Evolutionary conservation across 768 basidiomycete species (phyloP).

Genomic region (Cyclocybe cylindracea): DNA sequence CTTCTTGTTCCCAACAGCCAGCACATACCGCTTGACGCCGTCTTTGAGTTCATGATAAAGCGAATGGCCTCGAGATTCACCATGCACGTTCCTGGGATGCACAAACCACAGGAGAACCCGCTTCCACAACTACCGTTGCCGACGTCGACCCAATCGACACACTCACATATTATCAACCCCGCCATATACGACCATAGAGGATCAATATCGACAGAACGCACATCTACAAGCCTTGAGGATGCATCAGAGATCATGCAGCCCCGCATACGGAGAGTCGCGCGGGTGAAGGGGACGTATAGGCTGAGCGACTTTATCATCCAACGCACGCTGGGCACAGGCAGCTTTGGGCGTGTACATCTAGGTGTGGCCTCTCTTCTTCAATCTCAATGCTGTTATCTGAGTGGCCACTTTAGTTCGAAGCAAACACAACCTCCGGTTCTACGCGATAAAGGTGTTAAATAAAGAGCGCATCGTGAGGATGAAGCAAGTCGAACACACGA

Average conservation of each 20-base stretch:
- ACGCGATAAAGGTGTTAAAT: constrained; percentile 92
- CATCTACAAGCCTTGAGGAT: constrained; percentile 41
- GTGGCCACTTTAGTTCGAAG: constrained; percentile 63
- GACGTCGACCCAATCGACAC: constrained; percentile 29
- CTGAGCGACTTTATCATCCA: constrained; percentile 80
- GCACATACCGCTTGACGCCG: constrained; percentile 13
- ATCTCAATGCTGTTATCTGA: constrained; percentile 11
- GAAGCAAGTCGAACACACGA: constrained; percentile 98
- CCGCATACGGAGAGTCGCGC: constrained; percentile 22
- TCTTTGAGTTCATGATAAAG: constrained; percentile 40
- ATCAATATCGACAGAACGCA: constrained; percentile 70
- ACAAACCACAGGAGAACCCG: constrained; percentile 23
- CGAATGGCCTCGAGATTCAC: constrained; percentile 53
- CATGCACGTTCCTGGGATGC: constrained; percentile 34
- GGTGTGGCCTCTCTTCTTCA: constrained; percentile 44
- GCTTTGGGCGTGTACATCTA: constrained; percentile 95
- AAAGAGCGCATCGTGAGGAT: constrained; percentile 91
- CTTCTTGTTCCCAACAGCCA: constrained; percentile 7
- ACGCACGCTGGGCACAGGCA: constrained; percentile 89
- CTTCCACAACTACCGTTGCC: constrained; percentile 23
- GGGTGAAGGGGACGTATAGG: constrained; percentile 68
- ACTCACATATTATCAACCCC: constrained; percentile 27
- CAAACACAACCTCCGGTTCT: constrained; percentile 93
- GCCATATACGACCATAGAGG: constrained; percentile 56
- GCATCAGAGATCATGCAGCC: constrained; percentile 14